Base-by-base conservation (phyloP, 2,329 filamentous ascomycete species). In the Penicillium sp. region DNA sequence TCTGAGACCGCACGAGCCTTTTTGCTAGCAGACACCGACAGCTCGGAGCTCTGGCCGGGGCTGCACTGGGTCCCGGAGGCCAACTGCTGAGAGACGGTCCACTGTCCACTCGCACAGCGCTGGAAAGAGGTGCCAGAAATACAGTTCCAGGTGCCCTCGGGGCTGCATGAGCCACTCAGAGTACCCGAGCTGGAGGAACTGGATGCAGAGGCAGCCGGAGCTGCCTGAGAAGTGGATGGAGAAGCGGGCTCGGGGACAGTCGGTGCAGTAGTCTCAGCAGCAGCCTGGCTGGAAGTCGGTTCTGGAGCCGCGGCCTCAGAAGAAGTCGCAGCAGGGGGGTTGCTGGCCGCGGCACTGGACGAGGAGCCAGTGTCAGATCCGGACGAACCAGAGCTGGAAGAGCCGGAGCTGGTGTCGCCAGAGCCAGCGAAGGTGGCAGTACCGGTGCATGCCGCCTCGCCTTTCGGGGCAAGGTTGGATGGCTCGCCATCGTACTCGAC, bases 71-170 rank as follows among this genome's bases (percentile, higher is more conserved):
- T 81, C 25, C 80, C 80, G 1, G 67, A 48, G 1, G 79, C 73
- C 70, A 82, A 71, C 23, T 62, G 52, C 43, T 75, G 68, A 26
- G 68, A 46, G 4, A 51, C 55, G 13, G 74, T 72, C 80, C 80
- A 83, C 38, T 60, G 51, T 4, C 79, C 79, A 10, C 70, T 75
- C n/a, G 77, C 79, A 51, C 80, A 83, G 40, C 78, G 78, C 64
- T 83, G 79, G 70, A 80, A 83, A 34, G 72, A 68, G 16, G 60
- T 64, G 34, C 78, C 78, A 13, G 64, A 68, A 17, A 80, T 64
- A 57, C 80, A 83, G 62, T 78, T 76, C 77, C 77, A 83, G 11
- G 61, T 51, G 14, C 80, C 80, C 52, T 83, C 78, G 3, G 63
- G 42, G 21, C 56, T 62, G 65, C 80, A 83, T 14, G 70, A 38